Evolutionary conservation across 306 rosid genomes (phyloP).

Genomic region (Myrica gale): DNA sequence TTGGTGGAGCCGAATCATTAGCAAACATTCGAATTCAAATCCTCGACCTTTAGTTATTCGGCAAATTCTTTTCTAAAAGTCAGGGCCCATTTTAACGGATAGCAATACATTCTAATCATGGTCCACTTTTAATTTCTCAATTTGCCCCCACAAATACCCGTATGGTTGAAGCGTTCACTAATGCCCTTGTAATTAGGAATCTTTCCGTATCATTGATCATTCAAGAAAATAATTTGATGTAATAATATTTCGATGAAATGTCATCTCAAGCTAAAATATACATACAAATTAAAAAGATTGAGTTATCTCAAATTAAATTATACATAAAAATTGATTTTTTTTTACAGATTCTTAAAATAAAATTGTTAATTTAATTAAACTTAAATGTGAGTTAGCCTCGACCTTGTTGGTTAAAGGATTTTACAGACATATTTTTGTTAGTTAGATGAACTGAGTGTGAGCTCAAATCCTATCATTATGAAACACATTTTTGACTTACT

Average conservation of each 20-base stretch:
- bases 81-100: background rate
- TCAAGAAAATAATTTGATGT: background rate
- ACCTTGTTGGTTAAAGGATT: no score
- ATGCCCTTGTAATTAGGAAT: background rate
- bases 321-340: no score
- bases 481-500: no score
- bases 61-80: background rate
- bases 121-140: background rate
- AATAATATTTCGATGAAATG: background rate
- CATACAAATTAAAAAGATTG: no score
- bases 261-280: no score
- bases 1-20: background rate
- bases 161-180: background rate
- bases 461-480: no score
- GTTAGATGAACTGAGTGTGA: no score
- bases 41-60: background rate
- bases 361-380: no score
- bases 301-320: no score
- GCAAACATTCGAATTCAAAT: conserved; percentile 10
- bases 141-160: background rate
- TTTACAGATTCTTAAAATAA: no score
- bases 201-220: background rate
- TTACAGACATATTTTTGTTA: no score
- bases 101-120: background rate
- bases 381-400: no score